Evolutionary conservation across 805 yeast species (phyloP).

Genomic region (Candida pseudofarinosa): DNA sequence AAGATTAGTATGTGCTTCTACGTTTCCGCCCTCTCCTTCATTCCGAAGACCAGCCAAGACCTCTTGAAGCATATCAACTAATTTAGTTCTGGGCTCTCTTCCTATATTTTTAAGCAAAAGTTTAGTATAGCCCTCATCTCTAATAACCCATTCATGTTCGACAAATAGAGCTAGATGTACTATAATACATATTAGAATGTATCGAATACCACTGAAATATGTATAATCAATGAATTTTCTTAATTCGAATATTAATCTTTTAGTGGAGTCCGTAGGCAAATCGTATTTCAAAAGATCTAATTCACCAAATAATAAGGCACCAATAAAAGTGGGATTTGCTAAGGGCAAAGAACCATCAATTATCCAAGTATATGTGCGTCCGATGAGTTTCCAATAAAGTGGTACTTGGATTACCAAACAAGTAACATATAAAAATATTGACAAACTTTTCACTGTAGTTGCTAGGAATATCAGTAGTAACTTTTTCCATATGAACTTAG

Average conservation of each 20-base stretch:
- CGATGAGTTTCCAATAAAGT: conserved; percentile 50
- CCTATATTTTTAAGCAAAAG: conserved; percentile 60
- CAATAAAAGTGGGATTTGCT: conserved; percentile 19
- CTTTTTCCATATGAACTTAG: conserved; percentile 42
- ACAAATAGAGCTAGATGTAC: conserved; percentile 47
- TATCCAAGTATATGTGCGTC: conserved; percentile 52
- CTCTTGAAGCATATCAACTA: conserved; percentile 34
- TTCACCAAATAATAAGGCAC: conserved; percentile 40
- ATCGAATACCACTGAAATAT: conserved; percentile 34
- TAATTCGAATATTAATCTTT: conserved; percentile 14
- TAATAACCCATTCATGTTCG: conserved; percentile 66
- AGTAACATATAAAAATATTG: conserved; percentile 31
- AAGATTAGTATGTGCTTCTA: conserved; percentile 20
- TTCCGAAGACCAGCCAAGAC: conserved; percentile 22
- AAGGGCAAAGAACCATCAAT: conserved; percentile 50
- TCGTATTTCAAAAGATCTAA: conserved; percentile 12
- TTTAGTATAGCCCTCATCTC: conserved; percentile 65
- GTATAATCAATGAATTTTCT: conserved; percentile 26
- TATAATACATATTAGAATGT: conserved; percentile 37
- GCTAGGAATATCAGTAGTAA: conserved; percentile 16
- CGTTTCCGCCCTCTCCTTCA: conserved; percentile 17
- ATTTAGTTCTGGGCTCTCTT: conserved; percentile 41
- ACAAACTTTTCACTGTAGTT: conserved; percentile 14
- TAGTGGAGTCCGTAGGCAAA: conserved; percentile 5
- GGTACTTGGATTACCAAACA: conserved; percentile 54